phyloP scores from a whole-genome alignment of 371 early-diverging fungal species.

The Actinomucor elegans region DNA sequence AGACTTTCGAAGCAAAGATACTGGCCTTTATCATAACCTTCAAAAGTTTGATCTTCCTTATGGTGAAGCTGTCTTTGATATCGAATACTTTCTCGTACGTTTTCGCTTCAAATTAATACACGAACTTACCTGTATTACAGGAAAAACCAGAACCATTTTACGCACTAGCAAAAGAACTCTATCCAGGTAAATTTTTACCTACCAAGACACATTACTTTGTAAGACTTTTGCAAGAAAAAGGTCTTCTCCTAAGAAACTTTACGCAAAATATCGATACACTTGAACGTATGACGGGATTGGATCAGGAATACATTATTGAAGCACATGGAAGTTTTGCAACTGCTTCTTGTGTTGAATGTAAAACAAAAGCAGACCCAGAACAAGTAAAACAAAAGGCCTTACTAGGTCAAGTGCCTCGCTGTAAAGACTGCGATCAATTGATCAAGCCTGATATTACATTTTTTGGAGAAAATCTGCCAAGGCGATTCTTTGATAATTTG shows the following conservation, averaged over 20 bases:
- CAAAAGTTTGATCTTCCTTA: constrained; percentile 84
- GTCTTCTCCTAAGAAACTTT: constrained; percentile 77
- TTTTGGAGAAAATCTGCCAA: constrained; percentile 90
- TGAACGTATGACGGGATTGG: constrained; percentile 85
- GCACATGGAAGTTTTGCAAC: constrained; percentile 93
- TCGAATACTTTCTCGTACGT: constrained; percentile 81
- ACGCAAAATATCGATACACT: constrained; percentile 97
- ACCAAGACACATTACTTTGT: constrained; percentile 89
- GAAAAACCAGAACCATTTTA: constrained; percentile 88
- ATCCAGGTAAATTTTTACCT: constrained; percentile 81
- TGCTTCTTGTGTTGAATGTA: constrained; percentile 75
- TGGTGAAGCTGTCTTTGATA: constrained; percentile 93
- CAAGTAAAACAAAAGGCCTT: constrained; percentile 45
- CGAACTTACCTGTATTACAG: constrained; percentile 17
- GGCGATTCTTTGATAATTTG: constrained; percentile 62
- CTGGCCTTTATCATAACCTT: constrained; percentile 92
- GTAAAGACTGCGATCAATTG: constrained; percentile 64
- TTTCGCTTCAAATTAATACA: neutral
- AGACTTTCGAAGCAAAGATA: constrained; percentile 90
- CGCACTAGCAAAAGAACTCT: constrained; percentile 88
- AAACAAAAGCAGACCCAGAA: constrained; percentile 32
- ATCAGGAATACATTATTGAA: constrained; percentile 76
- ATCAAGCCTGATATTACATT: constrained; percentile 96
- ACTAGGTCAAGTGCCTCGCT: constrained; percentile 67
- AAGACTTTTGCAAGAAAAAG: constrained; percentile 71